Percentiles rank a stretch among this genome's conserved stretches.
phyloP scores from a whole-genome alignment of 2,329 filamentous ascomycete species.

The Trichophaea hybrida region DNA sequence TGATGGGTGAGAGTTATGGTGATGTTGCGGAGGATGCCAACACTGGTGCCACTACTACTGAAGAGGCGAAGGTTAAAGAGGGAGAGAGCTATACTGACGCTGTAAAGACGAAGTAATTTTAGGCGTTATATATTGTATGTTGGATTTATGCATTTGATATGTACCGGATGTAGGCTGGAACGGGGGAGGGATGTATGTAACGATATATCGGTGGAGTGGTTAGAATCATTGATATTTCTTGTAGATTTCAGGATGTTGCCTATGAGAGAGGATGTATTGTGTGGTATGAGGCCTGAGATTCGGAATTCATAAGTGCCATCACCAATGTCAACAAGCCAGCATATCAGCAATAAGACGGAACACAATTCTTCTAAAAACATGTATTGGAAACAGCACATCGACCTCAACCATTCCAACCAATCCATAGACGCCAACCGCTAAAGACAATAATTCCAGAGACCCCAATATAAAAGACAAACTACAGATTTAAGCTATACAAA shows the following conservation, averaged over 20 bases:
- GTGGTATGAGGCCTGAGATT: too few relatives aligned
- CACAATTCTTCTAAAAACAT: too few relatives aligned
- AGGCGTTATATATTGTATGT: background rate
- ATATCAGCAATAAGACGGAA: too few relatives aligned
- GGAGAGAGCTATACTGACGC: background rate
- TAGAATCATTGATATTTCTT: background rate
- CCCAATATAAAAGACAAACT: background rate
- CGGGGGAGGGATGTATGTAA: too few relatives aligned
- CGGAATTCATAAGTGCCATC: too few relatives aligned
- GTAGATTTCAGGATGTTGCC: background rate
- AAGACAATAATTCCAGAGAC: background rate
- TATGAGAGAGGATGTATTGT: too few relatives aligned
- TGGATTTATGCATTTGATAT: background rate
- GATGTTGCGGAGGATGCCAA: background rate
- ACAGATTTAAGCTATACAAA: background rate
- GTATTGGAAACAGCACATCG: too few relatives aligned
- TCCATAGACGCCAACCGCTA: too few relatives aligned
- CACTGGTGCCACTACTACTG: background rate
- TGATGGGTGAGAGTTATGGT: background rate
- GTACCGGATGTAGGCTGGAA: background rate
- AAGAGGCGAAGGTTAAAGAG: background rate
- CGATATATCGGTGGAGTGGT: too few relatives aligned
- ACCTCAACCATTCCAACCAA: too few relatives aligned
- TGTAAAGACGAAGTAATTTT: background rate
- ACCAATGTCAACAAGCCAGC: too few relatives aligned